phyloP scores from a whole-genome alignment of 306 rosid species.

The Rubus parviflorus region DNA sequence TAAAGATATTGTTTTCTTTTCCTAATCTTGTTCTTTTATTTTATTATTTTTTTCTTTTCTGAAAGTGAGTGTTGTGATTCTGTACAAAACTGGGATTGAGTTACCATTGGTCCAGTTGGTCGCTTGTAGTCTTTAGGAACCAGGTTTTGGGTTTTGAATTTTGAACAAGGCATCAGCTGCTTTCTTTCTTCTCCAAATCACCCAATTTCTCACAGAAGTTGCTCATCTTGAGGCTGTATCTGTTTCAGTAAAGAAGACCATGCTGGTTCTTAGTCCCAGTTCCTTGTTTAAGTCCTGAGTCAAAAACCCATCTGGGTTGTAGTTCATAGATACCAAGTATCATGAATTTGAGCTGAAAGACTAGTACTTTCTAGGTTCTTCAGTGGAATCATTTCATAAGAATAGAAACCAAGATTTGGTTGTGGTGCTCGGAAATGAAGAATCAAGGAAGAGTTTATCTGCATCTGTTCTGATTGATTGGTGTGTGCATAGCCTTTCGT shows the following conservation, averaged over 20 bases:
- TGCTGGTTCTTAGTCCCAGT: slow-evolving; percentile 15
- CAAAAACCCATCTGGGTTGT: slow-evolving; percentile 21
- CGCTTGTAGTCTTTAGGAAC: background rate
- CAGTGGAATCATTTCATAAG: background rate
- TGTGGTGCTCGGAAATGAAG: slow-evolving; percentile 23
- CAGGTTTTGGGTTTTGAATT: background rate
- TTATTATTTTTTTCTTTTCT: background rate
- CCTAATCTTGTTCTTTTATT: background rate
- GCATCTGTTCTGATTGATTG: slow-evolving; percentile 14
- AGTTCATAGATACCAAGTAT: slow-evolving; percentile 14
- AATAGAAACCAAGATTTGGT: slow-evolving; percentile 16
- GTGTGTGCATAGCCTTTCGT: background rate
- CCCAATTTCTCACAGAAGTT: background rate
- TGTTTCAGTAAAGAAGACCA: background rate
- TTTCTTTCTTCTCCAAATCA: background rate
- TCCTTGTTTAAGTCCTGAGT: slow-evolving; percentile 1
- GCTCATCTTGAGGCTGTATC: slow-evolving; percentile 12
- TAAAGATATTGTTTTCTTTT: background rate
- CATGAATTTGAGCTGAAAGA: slow-evolving; percentile 13
- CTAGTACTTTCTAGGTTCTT: slow-evolving; percentile 1
- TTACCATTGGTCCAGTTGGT: slow-evolving; percentile 5
- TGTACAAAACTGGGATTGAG: slow-evolving; percentile 15
- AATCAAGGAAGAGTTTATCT: slow-evolving; percentile 4
- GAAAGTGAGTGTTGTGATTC: slow-evolving; percentile 29
- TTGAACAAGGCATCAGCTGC: slow-evolving; percentile 7